Percentiles rank a stretch among this genome's conserved stretches.
phyloP scores from a whole-genome alignment of 306 rosid species.

The Quercus gilva region DNA sequence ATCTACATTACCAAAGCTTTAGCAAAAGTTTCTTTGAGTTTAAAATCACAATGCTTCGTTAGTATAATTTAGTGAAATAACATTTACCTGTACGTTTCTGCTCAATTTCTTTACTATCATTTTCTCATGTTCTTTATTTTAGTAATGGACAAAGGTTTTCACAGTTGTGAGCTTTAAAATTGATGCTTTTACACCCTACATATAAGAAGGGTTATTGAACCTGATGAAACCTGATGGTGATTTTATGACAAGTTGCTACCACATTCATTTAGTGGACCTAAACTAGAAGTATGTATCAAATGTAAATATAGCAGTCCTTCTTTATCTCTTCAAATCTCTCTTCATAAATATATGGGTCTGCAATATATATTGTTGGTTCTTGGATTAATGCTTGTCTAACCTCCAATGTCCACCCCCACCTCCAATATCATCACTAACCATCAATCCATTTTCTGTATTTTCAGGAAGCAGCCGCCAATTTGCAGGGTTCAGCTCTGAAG shows the following conservation, averaged over 20 bases:
- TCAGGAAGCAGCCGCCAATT: conserved; percentile 94
- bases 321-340: neutral
- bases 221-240: neutral
- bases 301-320: neutral
- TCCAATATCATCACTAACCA: neutral
- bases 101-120: neutral
- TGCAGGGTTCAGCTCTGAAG: conserved; percentile 70
- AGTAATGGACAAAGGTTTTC: neutral
- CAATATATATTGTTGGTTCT: neutral
- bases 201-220: neutral
- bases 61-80: neutral
- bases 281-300: neutral
- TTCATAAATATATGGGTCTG: neutral
- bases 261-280: neutral
- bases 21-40: neutral
- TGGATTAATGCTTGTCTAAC: neutral
- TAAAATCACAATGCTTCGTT: neutral
- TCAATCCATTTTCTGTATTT: neutral
- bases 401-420: no score
- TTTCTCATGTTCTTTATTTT: neutral
- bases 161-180: neutral
- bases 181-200: neutral
- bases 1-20: neutral
- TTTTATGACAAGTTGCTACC: neutral
- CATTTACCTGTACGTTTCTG: neutral